Conservation (phyloP, 2,329 filamentous ascomycete genomes). For the Penicillium brasilianum region DNA sequence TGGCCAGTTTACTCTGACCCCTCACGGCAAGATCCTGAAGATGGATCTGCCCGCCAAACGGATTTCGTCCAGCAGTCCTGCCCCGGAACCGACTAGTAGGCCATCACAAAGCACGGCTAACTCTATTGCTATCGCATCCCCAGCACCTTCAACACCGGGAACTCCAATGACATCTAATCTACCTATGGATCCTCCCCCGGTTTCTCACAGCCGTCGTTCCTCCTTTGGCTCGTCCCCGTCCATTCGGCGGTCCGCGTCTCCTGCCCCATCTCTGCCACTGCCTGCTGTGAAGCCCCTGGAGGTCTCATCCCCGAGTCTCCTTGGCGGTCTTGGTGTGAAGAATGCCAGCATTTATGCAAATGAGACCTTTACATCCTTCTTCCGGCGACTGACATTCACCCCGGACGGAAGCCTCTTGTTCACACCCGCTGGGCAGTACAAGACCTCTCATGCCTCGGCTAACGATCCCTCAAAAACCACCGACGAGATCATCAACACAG, state of each 20-base stretch:
- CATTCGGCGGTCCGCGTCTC: constrained; percentile 83
- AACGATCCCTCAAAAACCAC: constrained; percentile 71
- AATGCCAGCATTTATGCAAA: constrained; percentile 94
- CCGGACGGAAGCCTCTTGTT: constrained; percentile 93
- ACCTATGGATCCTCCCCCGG: constrained; percentile 94
- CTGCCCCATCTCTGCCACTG: constrained; percentile 88
- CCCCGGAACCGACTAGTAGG: constrained; percentile 68
- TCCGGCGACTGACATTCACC: constrained; percentile 89
- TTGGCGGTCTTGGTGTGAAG: constrained; percentile 68
- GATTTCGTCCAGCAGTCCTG: constrained; percentile 89
- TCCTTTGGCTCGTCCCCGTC: constrained; percentile 83
- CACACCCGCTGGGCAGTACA: constrained; percentile 94
- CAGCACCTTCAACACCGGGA: constrained; percentile 86
- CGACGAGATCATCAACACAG: constrained; percentile 93
- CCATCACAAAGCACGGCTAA: constrained; percentile 41
- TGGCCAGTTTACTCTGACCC: constrained; percentile 83
- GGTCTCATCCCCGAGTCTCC: constrained; percentile 75
- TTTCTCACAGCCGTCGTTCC: constrained; percentile 91
- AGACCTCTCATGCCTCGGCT: constrained; percentile 72
- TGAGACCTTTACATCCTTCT: constrained; percentile 96
- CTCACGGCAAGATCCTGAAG: constrained; percentile 80
- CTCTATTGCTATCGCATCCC: constrained; percentile 71
- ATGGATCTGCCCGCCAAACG: constrained; percentile 92
- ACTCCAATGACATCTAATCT: constrained; percentile 88
- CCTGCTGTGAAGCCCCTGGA: constrained; percentile 95